phyloP scores from a whole-genome alignment of 202 grass and related monocot genomes.

The Panicum virgatum region DNA sequence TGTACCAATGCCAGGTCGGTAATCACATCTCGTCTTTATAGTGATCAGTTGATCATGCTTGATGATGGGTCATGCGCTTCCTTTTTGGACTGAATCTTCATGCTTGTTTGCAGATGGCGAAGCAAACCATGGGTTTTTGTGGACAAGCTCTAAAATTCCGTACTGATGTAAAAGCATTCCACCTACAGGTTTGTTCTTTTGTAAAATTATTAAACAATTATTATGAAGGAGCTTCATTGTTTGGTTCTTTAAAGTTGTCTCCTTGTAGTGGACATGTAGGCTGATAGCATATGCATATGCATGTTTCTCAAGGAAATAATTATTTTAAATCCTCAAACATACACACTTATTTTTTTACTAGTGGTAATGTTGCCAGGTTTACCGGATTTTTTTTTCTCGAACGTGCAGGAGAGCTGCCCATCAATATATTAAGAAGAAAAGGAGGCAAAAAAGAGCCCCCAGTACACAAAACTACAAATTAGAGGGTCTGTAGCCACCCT shows the following conservation, averaged over 20 bases:
- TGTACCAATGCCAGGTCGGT: slow-evolving; percentile 97
- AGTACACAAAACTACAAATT: too few species aligned
- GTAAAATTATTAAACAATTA: slow-evolving; percentile 16
- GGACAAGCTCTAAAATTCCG: slow-evolving; percentile 81
- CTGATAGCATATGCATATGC: background rate
- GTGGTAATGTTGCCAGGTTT: background rate
- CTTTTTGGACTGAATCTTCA: slow-evolving; percentile 14
- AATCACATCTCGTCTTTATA: slow-evolving; percentile 26
- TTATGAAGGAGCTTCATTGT: slow-evolving; percentile 34
- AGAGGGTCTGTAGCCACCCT: too few species aligned
- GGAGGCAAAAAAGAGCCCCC: too few species aligned
- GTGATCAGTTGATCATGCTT: slow-evolving; percentile 30
- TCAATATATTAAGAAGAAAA: too few species aligned
- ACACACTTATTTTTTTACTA: background rate
- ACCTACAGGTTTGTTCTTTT: slow-evolving; percentile 80
- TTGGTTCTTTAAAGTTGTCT: background rate
- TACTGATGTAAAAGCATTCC: slow-evolving; percentile 87
- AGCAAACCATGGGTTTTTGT: slow-evolving; percentile 98
- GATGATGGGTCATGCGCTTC: background rate
- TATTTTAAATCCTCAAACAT: background rate
- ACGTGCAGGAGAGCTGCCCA: too few species aligned
- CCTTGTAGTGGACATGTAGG: background rate
- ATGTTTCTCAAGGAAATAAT: background rate
- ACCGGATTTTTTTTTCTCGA: too few species aligned
- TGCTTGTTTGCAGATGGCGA: slow-evolving; percentile 76